These are phyloP conservation scores for Benincasa hispida DNA, from an alignment of 306 rosid species.

Conservation along the genomic window DNA sequence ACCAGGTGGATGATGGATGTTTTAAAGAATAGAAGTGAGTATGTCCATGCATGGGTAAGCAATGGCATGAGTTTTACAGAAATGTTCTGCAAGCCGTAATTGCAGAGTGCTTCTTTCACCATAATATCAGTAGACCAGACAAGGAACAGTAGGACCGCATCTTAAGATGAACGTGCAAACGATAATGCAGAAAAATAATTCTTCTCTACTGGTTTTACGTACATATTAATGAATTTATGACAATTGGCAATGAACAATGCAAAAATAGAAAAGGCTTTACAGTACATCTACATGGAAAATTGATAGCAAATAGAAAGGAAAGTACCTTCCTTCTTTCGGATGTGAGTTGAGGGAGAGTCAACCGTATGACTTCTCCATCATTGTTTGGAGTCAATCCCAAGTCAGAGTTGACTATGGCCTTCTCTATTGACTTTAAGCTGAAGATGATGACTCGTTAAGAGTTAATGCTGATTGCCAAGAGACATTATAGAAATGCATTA, in stretches of 20 bases:
- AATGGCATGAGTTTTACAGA: not conserved
- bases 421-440: constrained; percentile 92
- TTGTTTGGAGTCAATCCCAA: constrained; percentile 92
- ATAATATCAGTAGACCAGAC: not conserved
- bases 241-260: not conserved
- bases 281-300: not conserved
- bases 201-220: not conserved
- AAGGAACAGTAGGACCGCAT: not conserved
- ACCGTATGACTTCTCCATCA: constrained; percentile 75
- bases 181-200: not conserved
- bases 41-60: not conserved
- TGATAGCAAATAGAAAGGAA: not conserved
- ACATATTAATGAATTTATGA: too few relatives aligned
- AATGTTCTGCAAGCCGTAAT: not conserved
- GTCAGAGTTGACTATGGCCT: constrained; percentile 82
- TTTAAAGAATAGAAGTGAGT: not conserved
- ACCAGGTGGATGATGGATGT: not conserved
- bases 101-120: not conserved
- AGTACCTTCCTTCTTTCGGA: constrained; percentile 89
- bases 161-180: not conserved
- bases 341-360: constrained; percentile 78
- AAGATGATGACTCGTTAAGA: constrained; percentile 12
- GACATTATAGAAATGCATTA: constrained; percentile 9
- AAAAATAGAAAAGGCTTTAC: not conserved
- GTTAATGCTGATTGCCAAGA: constrained; percentile 11